phyloP scores from a whole-genome alignment of 2,329 filamentous ascomycete species.

The Grosmannia penicillata region DNA sequence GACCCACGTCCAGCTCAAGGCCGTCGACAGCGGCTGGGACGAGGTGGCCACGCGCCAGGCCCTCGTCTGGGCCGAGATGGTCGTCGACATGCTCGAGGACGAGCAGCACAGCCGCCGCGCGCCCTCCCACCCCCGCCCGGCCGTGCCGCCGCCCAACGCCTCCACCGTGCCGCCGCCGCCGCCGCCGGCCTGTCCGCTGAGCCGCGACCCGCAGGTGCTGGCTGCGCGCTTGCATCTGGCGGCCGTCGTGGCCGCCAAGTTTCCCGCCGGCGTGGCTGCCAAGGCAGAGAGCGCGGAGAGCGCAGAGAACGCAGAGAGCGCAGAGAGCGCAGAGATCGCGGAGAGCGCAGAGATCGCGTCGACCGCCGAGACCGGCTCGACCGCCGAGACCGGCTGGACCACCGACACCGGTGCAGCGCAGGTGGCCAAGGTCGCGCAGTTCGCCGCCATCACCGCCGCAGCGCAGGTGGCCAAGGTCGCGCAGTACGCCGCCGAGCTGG shows the following conservation, averaged over 20 bases:
- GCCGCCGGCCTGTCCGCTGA: slow-evolving; percentile 16
- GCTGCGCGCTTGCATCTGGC: slow-evolving; percentile 27
- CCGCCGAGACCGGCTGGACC: too few species aligned
- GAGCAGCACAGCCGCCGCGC: slow-evolving; percentile 19
- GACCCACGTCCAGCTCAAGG: slow-evolving; percentile 24
- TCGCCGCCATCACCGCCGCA: slow-evolving; percentile 12
- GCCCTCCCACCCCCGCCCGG: background rate
- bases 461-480: slow-evolving; percentile 16
- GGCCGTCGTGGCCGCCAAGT: slow-evolving; percentile 22
- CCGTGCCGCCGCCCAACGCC: background rate
- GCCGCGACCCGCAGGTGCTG: slow-evolving; percentile 28
- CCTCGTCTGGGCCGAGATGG: slow-evolving; percentile 27
- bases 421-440: slow-evolving; percentile 16
- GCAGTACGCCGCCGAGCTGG: slow-evolving; percentile 17
- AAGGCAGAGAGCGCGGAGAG: too few species aligned
- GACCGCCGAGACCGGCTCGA: too few species aligned
- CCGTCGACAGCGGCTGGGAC: slow-evolving; percentile 21
- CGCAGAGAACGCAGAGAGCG: too few species aligned
- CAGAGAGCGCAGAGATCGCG: too few species aligned
- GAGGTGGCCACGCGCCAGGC: slow-evolving; percentile 23
- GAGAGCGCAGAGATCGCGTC: too few species aligned
- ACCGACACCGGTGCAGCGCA: slow-evolving; percentile 5
- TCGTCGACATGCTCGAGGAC: slow-evolving; percentile 34
- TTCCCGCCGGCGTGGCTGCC: slow-evolving; percentile 15
- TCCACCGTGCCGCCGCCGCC: slow-evolving; percentile 6